Percentiles rank a stretch among this genome's conserved stretches.
phyloP scores from a whole-genome alignment of 2,329 filamentous ascomycete species.

The Pseudogymnoascus sp. region DNA sequence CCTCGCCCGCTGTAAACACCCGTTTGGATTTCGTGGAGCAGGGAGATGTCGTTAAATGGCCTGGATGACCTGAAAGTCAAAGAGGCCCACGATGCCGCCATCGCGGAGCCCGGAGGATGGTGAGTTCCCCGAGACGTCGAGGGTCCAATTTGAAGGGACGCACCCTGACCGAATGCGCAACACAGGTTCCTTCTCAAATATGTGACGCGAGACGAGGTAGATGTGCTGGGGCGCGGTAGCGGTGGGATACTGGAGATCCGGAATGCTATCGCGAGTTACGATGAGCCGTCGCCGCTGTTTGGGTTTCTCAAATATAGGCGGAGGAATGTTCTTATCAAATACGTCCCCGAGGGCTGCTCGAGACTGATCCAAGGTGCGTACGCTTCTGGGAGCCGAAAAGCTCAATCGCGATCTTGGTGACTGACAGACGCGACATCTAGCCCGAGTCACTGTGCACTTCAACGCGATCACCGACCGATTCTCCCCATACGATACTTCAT shows the following conservation, averaged over 20 bases:
- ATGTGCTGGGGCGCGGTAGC: conserved; percentile 65
- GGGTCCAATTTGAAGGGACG: conserved; percentile 9
- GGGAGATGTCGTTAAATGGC: conserved; percentile 87
- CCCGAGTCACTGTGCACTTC: conserved; percentile 70
- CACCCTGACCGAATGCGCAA: conserved; percentile 15
- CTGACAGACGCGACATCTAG: conserved; percentile 38
- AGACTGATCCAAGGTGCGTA: conserved; percentile 79
- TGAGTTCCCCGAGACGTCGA: conserved; percentile 31
- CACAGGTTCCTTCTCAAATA: conserved; percentile 92
- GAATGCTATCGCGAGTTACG: conserved; percentile 66
- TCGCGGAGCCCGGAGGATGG: conserved; percentile 88
- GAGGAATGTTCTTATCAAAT: conserved; percentile 86
- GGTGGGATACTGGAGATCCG: conserved; percentile 81
- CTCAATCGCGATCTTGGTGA: conserved; percentile 16
- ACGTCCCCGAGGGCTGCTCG: conserved; percentile 83
- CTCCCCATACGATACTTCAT: conserved; percentile 76
- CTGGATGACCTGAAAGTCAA: conserved; percentile 72
- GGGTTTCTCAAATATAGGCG: conserved; percentile 85
- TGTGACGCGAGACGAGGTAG: conserved; percentile 76
- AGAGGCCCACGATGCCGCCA: conserved; percentile 74
- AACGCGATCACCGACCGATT: conserved; percentile 62
- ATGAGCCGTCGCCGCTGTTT: conserved; percentile 81
- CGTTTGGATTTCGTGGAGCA: conserved; percentile 11
- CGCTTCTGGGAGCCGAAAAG: conserved; percentile 5
- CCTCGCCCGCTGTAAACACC: conserved; percentile 9